A percentile compares a stretch with the other conserved stretches of the same genome.
Evolutionary conservation across 1,284 basidiomycete genomes (phyloP).

Genomic region (Rhodotorula sp.): DNA sequence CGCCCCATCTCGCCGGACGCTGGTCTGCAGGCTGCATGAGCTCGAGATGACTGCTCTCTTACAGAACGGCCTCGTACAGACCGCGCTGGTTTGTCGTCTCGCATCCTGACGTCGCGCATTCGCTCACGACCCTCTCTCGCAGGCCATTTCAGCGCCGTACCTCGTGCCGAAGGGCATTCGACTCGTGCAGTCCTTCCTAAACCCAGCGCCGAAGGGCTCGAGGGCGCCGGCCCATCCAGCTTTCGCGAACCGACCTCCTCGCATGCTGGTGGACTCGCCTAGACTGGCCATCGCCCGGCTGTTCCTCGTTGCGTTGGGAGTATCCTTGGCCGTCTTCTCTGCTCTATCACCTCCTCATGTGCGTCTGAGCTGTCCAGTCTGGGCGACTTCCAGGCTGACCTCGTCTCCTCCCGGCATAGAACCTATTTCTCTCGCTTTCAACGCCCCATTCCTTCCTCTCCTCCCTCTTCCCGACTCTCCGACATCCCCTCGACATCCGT

Average conservation of each 20-base stretch:
- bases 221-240: not conserved
- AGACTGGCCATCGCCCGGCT: constrained; percentile 15
- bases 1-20: not conserved
- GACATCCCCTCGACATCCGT: constrained; percentile 33
- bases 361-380: not conserved
- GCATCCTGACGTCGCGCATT: not conserved
- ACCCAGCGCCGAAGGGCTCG: constrained; percentile 7
- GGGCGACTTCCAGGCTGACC: not conserved
- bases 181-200: constrained; percentile 1
- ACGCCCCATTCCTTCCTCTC: constrained; percentile 8
- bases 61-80: constrained; percentile 5
- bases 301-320: constrained; percentile 20
- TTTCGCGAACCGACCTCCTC: too few species aligned
- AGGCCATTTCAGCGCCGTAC: constrained; percentile 19
- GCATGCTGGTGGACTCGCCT: not conserved
- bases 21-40: too few species aligned
- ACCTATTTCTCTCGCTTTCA: constrained; percentile 35
- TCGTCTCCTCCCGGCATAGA: constrained; percentile 6
- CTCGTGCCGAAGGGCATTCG: constrained; percentile 7
- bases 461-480: constrained; percentile 18
- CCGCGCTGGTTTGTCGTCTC: constrained; percentile 1
- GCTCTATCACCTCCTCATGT: constrained; percentile 15
- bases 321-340: constrained; percentile 23
- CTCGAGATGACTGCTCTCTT: not conserved
- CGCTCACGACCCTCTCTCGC: not conserved